These are phyloP conservation scores for Phanerochaete carnosa DNA, from an alignment of 768 basidiomycete species.

Conservation along the genomic window DNA sequence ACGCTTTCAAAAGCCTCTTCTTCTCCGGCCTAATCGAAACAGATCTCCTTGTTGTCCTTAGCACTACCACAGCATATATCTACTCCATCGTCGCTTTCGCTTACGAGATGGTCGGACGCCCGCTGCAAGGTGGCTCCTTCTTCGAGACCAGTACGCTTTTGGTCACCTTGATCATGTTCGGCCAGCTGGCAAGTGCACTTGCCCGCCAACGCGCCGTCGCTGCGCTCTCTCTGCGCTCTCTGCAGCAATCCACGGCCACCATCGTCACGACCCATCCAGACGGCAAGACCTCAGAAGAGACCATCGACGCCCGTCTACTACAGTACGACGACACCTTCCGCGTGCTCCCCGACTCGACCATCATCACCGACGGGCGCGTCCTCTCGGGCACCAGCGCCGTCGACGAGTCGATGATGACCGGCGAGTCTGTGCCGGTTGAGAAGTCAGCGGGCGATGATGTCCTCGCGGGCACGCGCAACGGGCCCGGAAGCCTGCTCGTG, in stretches of 20 bases:
- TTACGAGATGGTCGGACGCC: slow-evolving; percentile 28
- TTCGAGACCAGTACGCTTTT: slow-evolving; percentile 43
- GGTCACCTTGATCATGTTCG: slow-evolving; percentile 39
- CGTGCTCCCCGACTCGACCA: slow-evolving; percentile 29
- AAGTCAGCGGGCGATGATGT: slow-evolving; percentile 32
- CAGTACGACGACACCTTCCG: slow-evolving; percentile 35
- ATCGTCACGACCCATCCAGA: slow-evolving; percentile 24
- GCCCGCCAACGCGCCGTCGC: slow-evolving; percentile 35
- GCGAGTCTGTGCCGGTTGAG: slow-evolving; percentile 36
- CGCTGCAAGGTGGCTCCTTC: slow-evolving; percentile 30
- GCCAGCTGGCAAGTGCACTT: slow-evolving; percentile 34
- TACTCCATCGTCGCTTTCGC: slow-evolving; percentile 39
- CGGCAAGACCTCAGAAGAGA: slow-evolving; percentile 11
- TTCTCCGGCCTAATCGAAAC: slow-evolving; percentile 36
- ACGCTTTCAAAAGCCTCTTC: slow-evolving; percentile 33
- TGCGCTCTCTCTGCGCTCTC: slow-evolving; percentile 25
- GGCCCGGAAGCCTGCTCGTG: slow-evolving; percentile 31
- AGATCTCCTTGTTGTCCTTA: slow-evolving; percentile 35
- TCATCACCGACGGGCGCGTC: slow-evolving; percentile 39
- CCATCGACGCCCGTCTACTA: slow-evolving; percentile 29
- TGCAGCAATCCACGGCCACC: slow-evolving; percentile 31
- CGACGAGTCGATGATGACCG: slow-evolving; percentile 43
- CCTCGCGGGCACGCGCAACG: slow-evolving; percentile 38
- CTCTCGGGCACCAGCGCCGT: slow-evolving; percentile 32
- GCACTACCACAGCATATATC: slow-evolving; percentile 36